phyloP scores from a whole-genome alignment of 2,329 filamentous ascomycete species.

The Mollisiaceae sp. region DNA sequence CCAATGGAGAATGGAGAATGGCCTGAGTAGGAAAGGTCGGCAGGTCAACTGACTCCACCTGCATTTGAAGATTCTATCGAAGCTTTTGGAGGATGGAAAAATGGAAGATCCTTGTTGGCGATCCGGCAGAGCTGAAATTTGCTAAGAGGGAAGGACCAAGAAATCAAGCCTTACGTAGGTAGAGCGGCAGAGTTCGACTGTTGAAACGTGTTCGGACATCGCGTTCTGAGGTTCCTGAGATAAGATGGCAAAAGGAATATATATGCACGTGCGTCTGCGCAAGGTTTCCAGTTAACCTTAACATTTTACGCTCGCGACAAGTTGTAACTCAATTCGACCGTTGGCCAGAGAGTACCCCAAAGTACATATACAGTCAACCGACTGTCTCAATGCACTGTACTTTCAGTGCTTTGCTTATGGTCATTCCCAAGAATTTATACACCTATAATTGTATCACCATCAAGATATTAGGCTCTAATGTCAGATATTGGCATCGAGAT shows the following conservation, averaged over 20 bases:
- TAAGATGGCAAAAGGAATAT: background rate
- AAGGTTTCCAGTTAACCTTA: background rate
- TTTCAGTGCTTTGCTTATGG: background rate
- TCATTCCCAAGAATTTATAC: background rate
- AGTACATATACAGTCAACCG: background rate
- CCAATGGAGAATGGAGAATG: background rate
- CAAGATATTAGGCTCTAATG: background rate
- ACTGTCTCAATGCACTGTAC: background rate
- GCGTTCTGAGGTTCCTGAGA: background rate
- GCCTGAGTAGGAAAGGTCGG: background rate
- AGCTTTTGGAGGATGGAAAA: constrained; percentile 7
- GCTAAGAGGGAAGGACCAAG: constrained; percentile 13
- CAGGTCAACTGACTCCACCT: background rate
- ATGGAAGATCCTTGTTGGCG: constrained; percentile 19
- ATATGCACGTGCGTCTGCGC: background rate
- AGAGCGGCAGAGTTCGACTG: background rate
- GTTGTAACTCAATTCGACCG: background rate
- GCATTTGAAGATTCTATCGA: background rate
- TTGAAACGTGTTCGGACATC: constrained; percentile 20
- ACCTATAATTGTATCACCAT: background rate
- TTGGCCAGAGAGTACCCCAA: background rate
- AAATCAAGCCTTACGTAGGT: constrained; percentile 17
- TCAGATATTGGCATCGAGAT: background rate
- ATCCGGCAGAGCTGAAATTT: constrained; percentile 25
- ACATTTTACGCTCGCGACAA: background rate